A percentile compares a stretch with the other conserved stretches of the same genome.
Conservation (phyloP, 768 basidiomycete species). For the Rhizopogon roseolus region DNA sequence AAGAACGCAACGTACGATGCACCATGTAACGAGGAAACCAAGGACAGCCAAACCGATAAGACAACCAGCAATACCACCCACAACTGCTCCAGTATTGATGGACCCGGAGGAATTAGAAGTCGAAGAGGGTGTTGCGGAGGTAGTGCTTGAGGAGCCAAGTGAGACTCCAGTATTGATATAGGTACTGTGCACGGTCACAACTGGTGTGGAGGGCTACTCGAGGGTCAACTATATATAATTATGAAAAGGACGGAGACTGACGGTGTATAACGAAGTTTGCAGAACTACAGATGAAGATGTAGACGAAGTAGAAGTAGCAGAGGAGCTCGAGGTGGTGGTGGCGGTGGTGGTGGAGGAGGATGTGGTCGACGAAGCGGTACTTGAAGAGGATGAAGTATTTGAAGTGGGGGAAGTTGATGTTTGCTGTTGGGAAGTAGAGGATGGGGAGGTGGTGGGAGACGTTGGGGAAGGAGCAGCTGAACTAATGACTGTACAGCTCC, state of each 20-base stretch:
- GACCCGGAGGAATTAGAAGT: conserved; percentile 31
- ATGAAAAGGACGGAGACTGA: neutral
- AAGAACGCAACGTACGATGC: conserved; percentile 33
- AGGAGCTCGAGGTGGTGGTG: neutral
- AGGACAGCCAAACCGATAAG: conserved; percentile 36
- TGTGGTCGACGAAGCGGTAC: neutral
- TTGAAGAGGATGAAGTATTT: conserved; percentile 3
- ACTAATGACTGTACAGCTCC: neutral
- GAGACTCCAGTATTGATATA: neutral
- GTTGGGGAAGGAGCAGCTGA: conserved; percentile 8
- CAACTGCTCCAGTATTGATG: conserved; percentile 21
- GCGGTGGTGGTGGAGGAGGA: neutral
- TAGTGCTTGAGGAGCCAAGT: conserved; percentile 1
- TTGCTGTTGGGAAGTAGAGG: conserved; percentile 2
- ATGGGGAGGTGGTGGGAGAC: conserved; percentile 12
- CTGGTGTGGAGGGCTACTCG: neutral
- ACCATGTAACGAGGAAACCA: conserved; percentile 39
- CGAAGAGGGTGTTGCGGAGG: conserved; percentile 23
- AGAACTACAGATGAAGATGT: neutral
- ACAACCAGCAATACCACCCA: conserved; percentile 43
- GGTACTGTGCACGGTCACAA: neutral
- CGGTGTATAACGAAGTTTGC: neutral
- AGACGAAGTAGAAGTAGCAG: neutral
- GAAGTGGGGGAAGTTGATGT: conserved; percentile 2
- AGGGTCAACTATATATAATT: neutral